Percentiles rank a stretch among this genome's conserved stretches.
These are phyloP conservation scores for Phytopythium montanum DNA, from an alignment of 352 stramenopile genomes.

Conservation along the genomic window DNA sequence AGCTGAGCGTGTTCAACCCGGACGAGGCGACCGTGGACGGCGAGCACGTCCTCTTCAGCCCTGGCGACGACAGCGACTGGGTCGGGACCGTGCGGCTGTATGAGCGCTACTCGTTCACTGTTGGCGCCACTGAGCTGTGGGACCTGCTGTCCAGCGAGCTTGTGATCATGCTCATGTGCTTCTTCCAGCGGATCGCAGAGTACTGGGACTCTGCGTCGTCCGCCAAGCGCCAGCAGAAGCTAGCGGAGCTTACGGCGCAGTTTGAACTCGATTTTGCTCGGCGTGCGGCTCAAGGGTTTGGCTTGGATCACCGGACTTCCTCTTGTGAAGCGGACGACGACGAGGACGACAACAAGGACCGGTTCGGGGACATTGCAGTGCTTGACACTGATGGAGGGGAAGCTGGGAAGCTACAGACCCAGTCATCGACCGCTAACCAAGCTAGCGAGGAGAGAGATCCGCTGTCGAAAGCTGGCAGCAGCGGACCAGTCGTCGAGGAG, in stretches of 20 bases:
- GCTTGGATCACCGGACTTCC: slow-evolving; percentile 34
- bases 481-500: slow-evolving; percentile 14
- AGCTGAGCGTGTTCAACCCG: slow-evolving; percentile 52
- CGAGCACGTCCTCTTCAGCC: slow-evolving; percentile 30
- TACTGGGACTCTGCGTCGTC: slow-evolving; percentile 61
- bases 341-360: slow-evolving; percentile 42
- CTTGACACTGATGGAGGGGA: slow-evolving; percentile 16
- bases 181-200: slow-evolving; percentile 62
- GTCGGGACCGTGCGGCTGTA: slow-evolving; percentile 45
- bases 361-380: slow-evolving; percentile 31
- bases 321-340: slow-evolving; percentile 54
- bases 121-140: slow-evolving; percentile 40
- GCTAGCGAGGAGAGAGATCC: not conserved
- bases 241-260: slow-evolving; percentile 28
- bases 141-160: slow-evolving; percentile 49
- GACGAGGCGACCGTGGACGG: slow-evolving; percentile 16
- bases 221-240: slow-evolving; percentile 25
- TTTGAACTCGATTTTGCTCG: slow-evolving; percentile 50
- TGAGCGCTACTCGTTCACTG: slow-evolving; percentile 31
- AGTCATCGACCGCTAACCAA: not conserved
- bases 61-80: slow-evolving; percentile 55
- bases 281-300: slow-evolving; percentile 33
- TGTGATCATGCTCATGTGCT: slow-evolving; percentile 70
- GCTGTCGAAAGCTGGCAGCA: not conserved
- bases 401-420: slow-evolving; percentile 2